phyloP scores from a whole-genome alignment of 2,329 filamentous ascomycete species.

The Penicillium sp. region DNA sequence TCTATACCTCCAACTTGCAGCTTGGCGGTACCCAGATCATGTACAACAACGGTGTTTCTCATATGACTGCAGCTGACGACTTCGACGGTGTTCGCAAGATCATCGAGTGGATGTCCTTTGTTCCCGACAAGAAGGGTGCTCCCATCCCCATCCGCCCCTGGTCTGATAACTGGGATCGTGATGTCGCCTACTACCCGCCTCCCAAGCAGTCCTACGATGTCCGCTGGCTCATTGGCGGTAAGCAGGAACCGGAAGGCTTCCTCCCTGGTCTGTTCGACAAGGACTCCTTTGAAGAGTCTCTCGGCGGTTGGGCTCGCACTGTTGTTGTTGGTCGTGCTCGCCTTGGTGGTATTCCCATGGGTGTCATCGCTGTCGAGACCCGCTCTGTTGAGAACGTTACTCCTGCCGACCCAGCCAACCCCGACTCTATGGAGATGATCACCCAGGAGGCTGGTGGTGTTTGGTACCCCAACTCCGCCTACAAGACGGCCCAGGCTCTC shows the following conservation, averaged over 20 bases:
- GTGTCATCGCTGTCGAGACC: slow-evolving; percentile 96
- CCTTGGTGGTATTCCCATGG: slow-evolving; percentile 94
- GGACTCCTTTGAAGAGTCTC: slow-evolving; percentile 92
- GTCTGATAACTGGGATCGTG: slow-evolving; percentile 86
- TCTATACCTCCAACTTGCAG: slow-evolving; percentile 98
- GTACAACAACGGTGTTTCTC: slow-evolving; percentile 99
- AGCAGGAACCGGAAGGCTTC: slow-evolving; percentile 79
- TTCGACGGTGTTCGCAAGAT: slow-evolving; percentile 98
- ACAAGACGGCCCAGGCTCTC: slow-evolving; percentile 99
- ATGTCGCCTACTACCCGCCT: slow-evolving; percentile 75
- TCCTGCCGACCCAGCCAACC: slow-evolving; percentile 94
- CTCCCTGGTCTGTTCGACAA: slow-evolving; percentile 91
- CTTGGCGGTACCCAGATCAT: slow-evolving; percentile 99
- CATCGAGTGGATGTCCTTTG: slow-evolving; percentile 95
- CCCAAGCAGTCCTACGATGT: slow-evolving; percentile 88
- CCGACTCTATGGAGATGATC: slow-evolving; percentile 95
- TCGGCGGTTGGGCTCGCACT: slow-evolving; percentile 94
- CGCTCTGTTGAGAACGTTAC: slow-evolving; percentile 95
- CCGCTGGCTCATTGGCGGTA: slow-evolving; percentile 86
- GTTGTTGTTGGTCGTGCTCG: slow-evolving; percentile 96
- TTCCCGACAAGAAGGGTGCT: slow-evolving; percentile 90
- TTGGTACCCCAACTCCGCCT: slow-evolving; percentile 99
- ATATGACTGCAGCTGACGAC: slow-evolving; percentile 97
- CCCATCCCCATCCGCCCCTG: slow-evolving; percentile 90
- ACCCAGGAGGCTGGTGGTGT: slow-evolving; percentile 94